Evolutionary conservation across 345 rosid genomes (phyloP).

Genomic region (Arabis alpina): DNA sequence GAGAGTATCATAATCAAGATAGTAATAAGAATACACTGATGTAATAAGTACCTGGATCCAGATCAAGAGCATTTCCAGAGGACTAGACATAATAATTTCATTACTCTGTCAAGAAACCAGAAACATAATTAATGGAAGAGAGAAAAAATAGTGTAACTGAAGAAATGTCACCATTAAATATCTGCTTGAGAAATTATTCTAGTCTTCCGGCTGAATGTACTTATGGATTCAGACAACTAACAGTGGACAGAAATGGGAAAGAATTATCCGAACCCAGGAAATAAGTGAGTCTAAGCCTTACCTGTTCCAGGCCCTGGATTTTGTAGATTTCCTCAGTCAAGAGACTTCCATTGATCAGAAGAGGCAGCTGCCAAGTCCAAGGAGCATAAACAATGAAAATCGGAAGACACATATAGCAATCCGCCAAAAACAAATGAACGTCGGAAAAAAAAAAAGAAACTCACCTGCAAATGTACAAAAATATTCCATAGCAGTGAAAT

Average conservation of each 20-base stretch:
- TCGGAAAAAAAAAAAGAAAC: conserved; percentile 25
- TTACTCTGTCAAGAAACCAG: conserved; percentile 47
- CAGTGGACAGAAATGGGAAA: conserved; percentile 3
- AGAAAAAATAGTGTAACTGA: not conserved
- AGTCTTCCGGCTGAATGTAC: conserved; percentile 6
- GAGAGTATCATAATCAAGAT: not conserved
- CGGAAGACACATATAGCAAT: not conserved
- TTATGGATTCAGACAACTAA: conserved; percentile 12
- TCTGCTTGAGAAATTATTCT: not conserved
- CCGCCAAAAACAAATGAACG: not conserved
- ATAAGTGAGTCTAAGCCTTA: conserved; percentile 46
- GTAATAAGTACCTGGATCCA: conserved; percentile 76
- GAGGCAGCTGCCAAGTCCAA: conserved; percentile 68
- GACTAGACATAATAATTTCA: conserved; percentile 38
- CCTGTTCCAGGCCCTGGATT: conserved; percentile 55
- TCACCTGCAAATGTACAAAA: conserved; percentile 89
- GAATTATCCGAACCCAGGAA: not conserved
- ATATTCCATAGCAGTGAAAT: conserved; percentile 87
- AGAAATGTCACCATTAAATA: conserved; percentile 10
- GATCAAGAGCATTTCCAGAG: conserved; percentile 64
- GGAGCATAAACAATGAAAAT: conserved; percentile 17
- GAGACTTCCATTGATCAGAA: conserved; percentile 58
- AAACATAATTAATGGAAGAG: conserved; percentile 15
- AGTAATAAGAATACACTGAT: conserved; percentile 1
- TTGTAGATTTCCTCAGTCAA: conserved; percentile 64